A percentile compares a stretch with the other conserved stretches of the same genome.
These are phyloP conservation scores for Bryoerythrophyllum caledonicum DNA, from an alignment of 225 moss, liverwort and hornwort genomes.

Conservation along the genomic window DNA sequence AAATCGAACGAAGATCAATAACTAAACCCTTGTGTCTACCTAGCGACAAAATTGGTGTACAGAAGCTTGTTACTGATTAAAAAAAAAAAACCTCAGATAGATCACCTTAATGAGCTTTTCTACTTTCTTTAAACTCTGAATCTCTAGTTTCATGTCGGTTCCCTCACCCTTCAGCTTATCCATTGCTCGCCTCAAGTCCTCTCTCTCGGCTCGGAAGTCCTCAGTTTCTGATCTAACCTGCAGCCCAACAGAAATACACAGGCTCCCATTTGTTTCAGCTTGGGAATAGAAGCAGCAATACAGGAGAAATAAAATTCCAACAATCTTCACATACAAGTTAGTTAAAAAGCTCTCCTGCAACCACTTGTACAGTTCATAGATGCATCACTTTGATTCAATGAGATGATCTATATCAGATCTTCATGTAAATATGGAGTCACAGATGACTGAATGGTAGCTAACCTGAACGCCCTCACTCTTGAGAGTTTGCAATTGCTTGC, in stretches of 20 bases:
- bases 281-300: not conserved
- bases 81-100: not conserved
- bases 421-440: not conserved
- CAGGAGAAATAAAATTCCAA: not conserved
- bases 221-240: constrained; percentile 66
- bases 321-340: constrained; percentile 4
- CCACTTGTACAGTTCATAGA: constrained; percentile 8
- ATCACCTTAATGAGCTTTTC: constrained; percentile 71
- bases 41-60: not conserved
- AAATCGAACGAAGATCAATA: not conserved
- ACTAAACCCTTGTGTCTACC: not conserved
- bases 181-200: constrained; percentile 62
- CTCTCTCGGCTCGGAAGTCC: constrained; percentile 59
- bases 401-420: not conserved
- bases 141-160: constrained; percentile 73
- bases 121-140: constrained; percentile 73
- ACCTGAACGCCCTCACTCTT: constrained; percentile 64
- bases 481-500: constrained; percentile 53
- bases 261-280: not conserved
- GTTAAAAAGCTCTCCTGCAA: not conserved
- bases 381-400: not conserved
- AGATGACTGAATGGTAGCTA: constrained; percentile 21
- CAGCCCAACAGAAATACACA: constrained; percentile 4
- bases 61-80: constrained; percentile 8
- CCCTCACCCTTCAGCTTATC: constrained; percentile 80